Evolutionary conservation across 2,329 filamentous ascomycete genomes (phyloP).

Genomic region (Metarhizium humberi): DNA sequence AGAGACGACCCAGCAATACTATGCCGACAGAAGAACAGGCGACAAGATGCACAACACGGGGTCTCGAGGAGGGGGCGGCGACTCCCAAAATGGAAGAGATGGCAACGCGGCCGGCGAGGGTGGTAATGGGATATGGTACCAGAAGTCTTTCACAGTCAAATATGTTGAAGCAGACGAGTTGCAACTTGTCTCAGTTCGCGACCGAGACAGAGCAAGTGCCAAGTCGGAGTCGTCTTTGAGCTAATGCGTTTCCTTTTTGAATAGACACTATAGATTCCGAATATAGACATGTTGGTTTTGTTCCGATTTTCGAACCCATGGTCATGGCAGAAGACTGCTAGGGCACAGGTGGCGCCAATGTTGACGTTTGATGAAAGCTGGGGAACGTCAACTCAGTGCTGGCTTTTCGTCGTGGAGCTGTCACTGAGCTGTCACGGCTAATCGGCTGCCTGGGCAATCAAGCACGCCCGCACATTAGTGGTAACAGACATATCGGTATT

Average conservation of each 20-base stretch:
- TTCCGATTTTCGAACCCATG: no score
- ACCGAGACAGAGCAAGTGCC: neutral
- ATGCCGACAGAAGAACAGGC: neutral
- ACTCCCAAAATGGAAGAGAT: neutral
- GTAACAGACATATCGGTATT: no score
- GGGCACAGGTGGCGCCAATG: no score
- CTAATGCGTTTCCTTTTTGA: neutral
- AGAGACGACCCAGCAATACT: neutral
- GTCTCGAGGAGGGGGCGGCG: neutral
- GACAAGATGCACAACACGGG: neutral
- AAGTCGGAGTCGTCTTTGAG: neutral
- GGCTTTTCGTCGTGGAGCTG: no score
- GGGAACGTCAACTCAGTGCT: no score
- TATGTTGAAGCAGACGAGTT: neutral
- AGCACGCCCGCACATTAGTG: no score
- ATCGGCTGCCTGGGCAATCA: no score
- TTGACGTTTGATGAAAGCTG: no score
- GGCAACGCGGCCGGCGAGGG: neutral
- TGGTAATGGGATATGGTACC: neutral
- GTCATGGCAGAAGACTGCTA: no score
- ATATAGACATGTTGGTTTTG: neutral
- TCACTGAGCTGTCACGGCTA: no score
- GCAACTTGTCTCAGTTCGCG: neutral
- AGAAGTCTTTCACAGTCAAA: neutral
- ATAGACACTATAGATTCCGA: neutral